A percentile compares a stretch with the other conserved stretches of the same genome.
Conservation (phyloP, 345 rosid species). For the Eucalyptus cloeziana region DNA sequence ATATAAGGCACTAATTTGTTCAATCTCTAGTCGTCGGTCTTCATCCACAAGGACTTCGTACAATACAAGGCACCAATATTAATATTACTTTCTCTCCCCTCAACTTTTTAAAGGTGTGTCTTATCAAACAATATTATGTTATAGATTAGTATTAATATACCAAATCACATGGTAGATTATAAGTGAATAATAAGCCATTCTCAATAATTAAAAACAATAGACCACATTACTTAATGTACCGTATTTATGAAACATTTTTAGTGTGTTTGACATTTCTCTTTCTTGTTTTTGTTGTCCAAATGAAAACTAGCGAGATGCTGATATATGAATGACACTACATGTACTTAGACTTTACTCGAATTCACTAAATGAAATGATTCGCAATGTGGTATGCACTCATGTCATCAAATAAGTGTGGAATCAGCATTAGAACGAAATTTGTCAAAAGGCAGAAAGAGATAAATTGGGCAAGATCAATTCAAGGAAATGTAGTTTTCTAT, state of each 20-base stretch:
- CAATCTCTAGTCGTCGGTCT: neutral
- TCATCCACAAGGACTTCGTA: neutral
- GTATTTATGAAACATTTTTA: too few relatives aligned
- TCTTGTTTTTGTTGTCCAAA: too few relatives aligned
- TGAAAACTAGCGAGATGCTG: neutral
- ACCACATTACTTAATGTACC: too few relatives aligned
- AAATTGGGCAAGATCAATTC: neutral
- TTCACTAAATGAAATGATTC: neutral
- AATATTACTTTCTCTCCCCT: too few relatives aligned
- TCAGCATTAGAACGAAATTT: neutral
- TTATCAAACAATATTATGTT: too few relatives aligned
- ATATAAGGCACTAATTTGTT: neutral
- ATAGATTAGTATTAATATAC: too few relatives aligned
- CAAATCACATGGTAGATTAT: too few relatives aligned
- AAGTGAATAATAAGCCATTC: too few relatives aligned
- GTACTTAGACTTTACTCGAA: neutral
- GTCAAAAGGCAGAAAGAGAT: neutral
- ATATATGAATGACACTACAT: neutral
- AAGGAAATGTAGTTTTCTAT: neutral
- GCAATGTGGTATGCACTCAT: neutral
- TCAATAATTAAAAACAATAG: too few relatives aligned
- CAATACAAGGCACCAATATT: neutral
- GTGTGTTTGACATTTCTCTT: too few relatives aligned
- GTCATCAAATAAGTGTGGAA: neutral
- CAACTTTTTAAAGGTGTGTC: too few relatives aligned